Conservation (phyloP, 2,329 filamentous ascomycete species). For the Lecanicillium sp. region DNA sequence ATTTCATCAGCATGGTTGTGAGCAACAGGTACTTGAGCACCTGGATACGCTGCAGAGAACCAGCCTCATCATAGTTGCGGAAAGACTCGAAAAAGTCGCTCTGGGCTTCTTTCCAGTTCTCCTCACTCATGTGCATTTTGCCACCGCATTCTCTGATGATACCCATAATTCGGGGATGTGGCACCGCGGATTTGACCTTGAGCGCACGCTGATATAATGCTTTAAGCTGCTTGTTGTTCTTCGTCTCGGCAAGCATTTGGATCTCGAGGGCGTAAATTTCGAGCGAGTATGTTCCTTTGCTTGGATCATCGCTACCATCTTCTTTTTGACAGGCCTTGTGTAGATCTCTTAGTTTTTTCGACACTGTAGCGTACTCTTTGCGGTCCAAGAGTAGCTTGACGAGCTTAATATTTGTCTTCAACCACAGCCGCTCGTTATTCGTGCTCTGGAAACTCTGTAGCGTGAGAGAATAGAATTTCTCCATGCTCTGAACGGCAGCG, state of each 20-base stretch:
- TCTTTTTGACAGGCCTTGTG: constrained; percentile 83
- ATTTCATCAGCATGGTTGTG: constrained; percentile 97
- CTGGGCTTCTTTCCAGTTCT: constrained; percentile 97
- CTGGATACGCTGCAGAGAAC: constrained; percentile 91
- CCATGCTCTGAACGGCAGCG: constrained; percentile 73
- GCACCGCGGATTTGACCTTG: constrained; percentile 90
- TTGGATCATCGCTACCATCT: constrained; percentile 84
- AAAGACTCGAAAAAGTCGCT: constrained; percentile 99
- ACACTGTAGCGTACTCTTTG: constrained; percentile 76
- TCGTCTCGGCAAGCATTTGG: constrained; percentile 95
- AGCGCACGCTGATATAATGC: constrained; percentile 85
- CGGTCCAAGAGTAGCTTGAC: constrained; percentile 86
- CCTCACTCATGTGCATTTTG: constrained; percentile 99
- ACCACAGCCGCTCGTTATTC: constrained; percentile 94
- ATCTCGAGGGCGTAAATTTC: constrained; percentile 97
- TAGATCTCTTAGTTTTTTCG: constrained; percentile 79
- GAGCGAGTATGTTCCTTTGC: constrained; percentile 91
- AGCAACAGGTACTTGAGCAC: constrained; percentile 95
- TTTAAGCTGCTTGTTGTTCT: constrained; percentile 97
- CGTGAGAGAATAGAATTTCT: constrained; percentile 90
- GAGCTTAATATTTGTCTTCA: constrained; percentile 98
- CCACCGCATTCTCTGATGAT: constrained; percentile 98
- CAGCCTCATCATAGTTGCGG: constrained; percentile 97
- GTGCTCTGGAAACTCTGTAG: constrained; percentile 93
- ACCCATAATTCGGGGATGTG: constrained; percentile 98